Evolutionary conservation across 371 early-diverging fungal species (phyloP), one percentile per base, ranked within the genome.

Genomic region (Mortierella sp.): DNA sequence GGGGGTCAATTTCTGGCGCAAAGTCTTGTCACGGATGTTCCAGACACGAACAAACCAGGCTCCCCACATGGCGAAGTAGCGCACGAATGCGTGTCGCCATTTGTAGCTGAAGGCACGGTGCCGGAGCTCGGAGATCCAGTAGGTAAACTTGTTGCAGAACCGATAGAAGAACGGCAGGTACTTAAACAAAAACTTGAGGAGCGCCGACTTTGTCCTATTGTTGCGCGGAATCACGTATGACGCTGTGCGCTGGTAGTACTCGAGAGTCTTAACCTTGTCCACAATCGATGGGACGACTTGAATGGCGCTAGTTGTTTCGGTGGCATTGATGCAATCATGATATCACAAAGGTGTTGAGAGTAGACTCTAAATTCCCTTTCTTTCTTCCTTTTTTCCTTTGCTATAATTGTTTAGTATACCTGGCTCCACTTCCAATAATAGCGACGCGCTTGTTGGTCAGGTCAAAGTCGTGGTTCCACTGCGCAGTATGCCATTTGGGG

Each of bases 201-300:
- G 24, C 5, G 7, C 9, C 2, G 61, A 31, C 49, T 80, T 81
- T 11, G 60, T 41, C 0, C 50, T 60, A 56, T 84, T 75, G 21
- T 47, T 15, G 31, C 72, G 64, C 6, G 81, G 83, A 6, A 65
- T 4, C 14, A 86, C 60, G 76, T 83, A 86, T 14, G 80, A 79
- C 11, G 90, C 84, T 0, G 87, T 83, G n/a, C 88, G 81, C 50
- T 87, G 87, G 58, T 83, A 89, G 37, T 79, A 81, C 53, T 79
- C 76, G 17, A 89, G 58, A 15, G 68, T 71, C 21, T 66, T 70
- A 23, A 79, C 85, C 28, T 80, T 71, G 48, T 79, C 75, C 17
- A 68, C 80, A 11, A 89, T 64, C 26, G 80, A 64, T n/a, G 86
- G 86, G 3, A 87, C 75, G 28, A 82, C 70, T 55, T 89, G 89